Base-by-base conservation (phyloP, 2,329 filamentous ascomycete species). In the Colletotrichum plurivorum region DNA sequence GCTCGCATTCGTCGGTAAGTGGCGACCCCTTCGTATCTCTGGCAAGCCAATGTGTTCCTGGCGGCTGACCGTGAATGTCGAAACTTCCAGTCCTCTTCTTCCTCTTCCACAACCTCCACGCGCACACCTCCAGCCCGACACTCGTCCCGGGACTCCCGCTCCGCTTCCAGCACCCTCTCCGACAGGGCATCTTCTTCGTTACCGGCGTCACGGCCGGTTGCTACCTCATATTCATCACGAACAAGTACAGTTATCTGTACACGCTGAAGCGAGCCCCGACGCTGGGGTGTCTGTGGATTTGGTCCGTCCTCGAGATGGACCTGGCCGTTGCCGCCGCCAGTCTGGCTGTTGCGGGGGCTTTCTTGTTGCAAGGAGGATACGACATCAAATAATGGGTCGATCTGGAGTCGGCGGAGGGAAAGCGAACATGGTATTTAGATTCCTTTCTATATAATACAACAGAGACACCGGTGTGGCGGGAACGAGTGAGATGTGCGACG, bases 221-320 rank as follows among this genome's bases (percentile, higher is more conserved):
- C 80, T 95, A 94, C 79, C 84, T 98, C 71, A 91, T 98, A 56
- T 85, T 93, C 73, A 89, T 95, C 61, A 94, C 93, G 27, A 98
- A 98, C 76, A 87, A 84, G 36, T 89, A 90, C 72, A 89, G 92
- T 5, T 98, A 98, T 76, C 90, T 97, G 73, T 92, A 93, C 7
- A 90, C 97, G 20, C 95, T 98, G 94, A 97, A 97, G 83, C 90
- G 90, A 71, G 93, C 94, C 0, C 96, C 96, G n/a, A 91, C 94
- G 5, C 79, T 98, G 15, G 96, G 94, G 0, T 95, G 93, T 48
- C 79, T 98, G 18, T 98, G 95, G 95, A 88, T 98, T 5, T 98
- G 95, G 94, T 90, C 92, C 39, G 91, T 98, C 22, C 87, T 98
- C 54, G 96, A 99, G 82, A 87, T 98, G 81, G 87, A 94, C 63